Evolutionary conservation across 164 flowering plant species (phyloP), one percentile per base, ranked within the genome.

Genomic region (Hamamelis virginiana): DNA sequence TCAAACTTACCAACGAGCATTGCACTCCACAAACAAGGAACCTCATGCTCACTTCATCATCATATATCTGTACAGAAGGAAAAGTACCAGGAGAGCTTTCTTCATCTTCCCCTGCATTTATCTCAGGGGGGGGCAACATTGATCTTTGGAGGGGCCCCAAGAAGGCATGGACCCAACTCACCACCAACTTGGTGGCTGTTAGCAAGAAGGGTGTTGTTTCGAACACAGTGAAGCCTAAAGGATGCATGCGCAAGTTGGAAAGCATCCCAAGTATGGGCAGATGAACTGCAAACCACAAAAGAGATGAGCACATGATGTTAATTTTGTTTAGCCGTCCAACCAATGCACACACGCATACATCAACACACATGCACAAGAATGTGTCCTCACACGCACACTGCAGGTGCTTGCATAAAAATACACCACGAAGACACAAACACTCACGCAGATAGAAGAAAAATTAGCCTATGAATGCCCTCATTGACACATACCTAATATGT

Each of bases 161-260:
- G 85, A 76, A 93, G 85, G 57, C 68, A 75, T 4, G 92, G 97
- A 51, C 88, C 91, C 45, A 70, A 51, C 84, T 43, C 23, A 18
- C n/a, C 59, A 59, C n/a, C 44, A 43, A 38, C 58, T n/a, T 59
- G 41, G 1, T 69, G 46, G 65, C 15, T 22, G 18, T 28, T 69
- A 11, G 26, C 27, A 11, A 64, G 41, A 3, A 15, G 23, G 51
- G 46, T 70, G 69, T 78, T 80, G 79, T 84, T 91, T 28, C 79
- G 72, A 12, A 79, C 72, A 76, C 94, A 91, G 73, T 87, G 87
- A 16, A 93, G 80, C 75, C 90, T 81, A 74, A 84, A 90, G 52
- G 97, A 91, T 59, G 98, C 96, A 66, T 83, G 77, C n/a, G 97
- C 98, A 72, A 93, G 89, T 69, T 86, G 97, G 79, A 93, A 93